Conservation (phyloP, 805 yeast species). For the Suhomyces kilbournensis region DNA sequence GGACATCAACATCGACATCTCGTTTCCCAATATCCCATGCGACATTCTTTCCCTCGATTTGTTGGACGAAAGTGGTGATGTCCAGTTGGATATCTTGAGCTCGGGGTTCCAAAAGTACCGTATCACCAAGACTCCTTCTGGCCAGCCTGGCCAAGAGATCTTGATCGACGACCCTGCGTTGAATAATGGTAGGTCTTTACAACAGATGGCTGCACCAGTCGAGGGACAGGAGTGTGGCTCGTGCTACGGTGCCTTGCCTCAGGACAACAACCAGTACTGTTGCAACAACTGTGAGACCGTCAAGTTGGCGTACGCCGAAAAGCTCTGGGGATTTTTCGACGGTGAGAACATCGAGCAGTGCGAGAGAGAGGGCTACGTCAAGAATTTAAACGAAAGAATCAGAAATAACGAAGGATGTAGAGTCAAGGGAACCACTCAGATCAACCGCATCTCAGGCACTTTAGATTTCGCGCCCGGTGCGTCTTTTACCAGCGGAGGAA, state of each 20-base stretch:
- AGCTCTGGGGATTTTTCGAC: slow-evolving; percentile 86
- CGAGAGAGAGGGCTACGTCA: slow-evolving; percentile 82
- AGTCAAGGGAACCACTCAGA: slow-evolving; percentile 70
- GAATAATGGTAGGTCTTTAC: slow-evolving; percentile 23
- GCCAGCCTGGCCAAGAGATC: slow-evolving; percentile 36
- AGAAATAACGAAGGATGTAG: slow-evolving; percentile 77
- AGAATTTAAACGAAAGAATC: slow-evolving; percentile 53
- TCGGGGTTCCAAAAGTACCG: slow-evolving; percentile 73
- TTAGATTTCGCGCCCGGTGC: slow-evolving; percentile 96
- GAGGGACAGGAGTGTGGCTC: slow-evolving; percentile 68
- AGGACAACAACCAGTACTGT: slow-evolving; percentile 54
- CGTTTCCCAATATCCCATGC: slow-evolving; percentile 86
- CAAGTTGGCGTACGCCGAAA: slow-evolving; percentile 69
- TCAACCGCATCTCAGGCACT: slow-evolving; percentile 86
- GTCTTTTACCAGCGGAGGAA: slow-evolving; percentile 53
- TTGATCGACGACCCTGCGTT: slow-evolving; percentile 25
- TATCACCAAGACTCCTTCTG: slow-evolving; percentile 43
- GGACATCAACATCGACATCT: slow-evolving; percentile 75
- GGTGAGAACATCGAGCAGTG: slow-evolving; percentile 88
- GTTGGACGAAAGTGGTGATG: slow-evolving; percentile 85
- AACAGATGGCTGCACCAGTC: slow-evolving; percentile 31
- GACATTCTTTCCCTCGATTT: slow-evolving; percentile 77
- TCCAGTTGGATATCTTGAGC: slow-evolving; percentile 66
- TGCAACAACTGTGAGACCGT: slow-evolving; percentile 87
- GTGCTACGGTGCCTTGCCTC: slow-evolving; percentile 82